Evolutionary conservation across 495 filamentous ascomycete genomes (phyloP), one percentile per base, ranked within the genome.

Genomic region (Aspergillus steynii): DNA sequence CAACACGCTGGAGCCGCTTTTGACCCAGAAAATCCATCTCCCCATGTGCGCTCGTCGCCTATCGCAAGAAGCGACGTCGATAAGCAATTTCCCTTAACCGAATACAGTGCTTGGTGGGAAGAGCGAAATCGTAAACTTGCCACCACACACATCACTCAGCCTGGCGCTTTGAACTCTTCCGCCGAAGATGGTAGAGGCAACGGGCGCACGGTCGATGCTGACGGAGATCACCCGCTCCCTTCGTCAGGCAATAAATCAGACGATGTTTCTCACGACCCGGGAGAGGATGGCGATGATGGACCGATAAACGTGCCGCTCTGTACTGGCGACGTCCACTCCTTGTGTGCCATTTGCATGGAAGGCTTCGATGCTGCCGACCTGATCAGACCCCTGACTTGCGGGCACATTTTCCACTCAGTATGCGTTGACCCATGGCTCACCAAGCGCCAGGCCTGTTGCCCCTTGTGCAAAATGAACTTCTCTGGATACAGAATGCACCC

Each of bases 351-450:
- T 61, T 96, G 93, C 71, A 87, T 97, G 67, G 93, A 97, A 63
- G 87, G 83, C 0, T 81, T 97, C 28, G 90, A 96, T 64, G 89
- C 91, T 54, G 86, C 93, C 66, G 91, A 96, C 66, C 89, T 93
- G 71, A 88, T 97, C 46, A 88, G 93, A 53, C 91, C 93, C 15
- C 74, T 97, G 47, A 92, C 90, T 47, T 98, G 95, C 67, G 93
- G 93, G 34, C 96, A 98, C 72, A 93, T 95, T 61, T 99, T 98
- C 82, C 95, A 99, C 74, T 90, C 91, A 51, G 85, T 84, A 27
- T 99, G 95, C 74, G 83, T 99, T 25, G 95, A 99, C 67, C 95
- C 96, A 10, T 99, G 95, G 95, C 79, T 99, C 56, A 99, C 95
- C 1, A 91, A 86, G 66, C 83, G 95, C 62, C 86, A 93, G 61